Evolutionary conservation across 2,329 filamentous ascomycete genomes (phyloP), one percentile per base, ranked within the genome.

Genomic region (Didymella exigua): DNA sequence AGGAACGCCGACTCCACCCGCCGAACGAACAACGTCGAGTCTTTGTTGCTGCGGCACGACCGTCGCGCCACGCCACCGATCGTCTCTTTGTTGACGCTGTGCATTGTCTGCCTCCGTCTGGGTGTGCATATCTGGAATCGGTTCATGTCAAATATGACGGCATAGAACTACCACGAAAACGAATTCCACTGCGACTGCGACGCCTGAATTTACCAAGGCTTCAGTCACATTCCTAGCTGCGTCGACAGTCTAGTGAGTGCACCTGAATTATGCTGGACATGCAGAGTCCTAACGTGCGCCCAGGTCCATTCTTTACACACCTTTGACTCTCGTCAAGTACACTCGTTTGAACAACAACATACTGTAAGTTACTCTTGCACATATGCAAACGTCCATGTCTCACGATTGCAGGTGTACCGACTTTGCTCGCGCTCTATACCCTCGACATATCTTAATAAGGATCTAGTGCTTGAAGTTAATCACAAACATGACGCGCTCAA

Each of bases 301-400:
- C 57, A 73, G 70, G 67, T 73, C 68, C 74, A 75, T 65, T 76
- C 74, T 58, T 75, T 75, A 66, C 34, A 49, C 59, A 65, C 47
- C 46, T 66, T 75, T 75, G 73, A 74, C 63, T 60, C 65, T 75
- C 68, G 78, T 80, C 78, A 80, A 79, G 72, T 79, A 77, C 79
- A 81, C 77, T 81, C 79, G 78, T 80, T 81, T 81, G 73, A 65
- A 69, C 59, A 60, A 59, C 58, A 65, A 70, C 70, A 72, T 69
- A 78, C 73, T 71, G 71, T 74, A 65, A 40, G 71, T 66, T 21
- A 26, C 43, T 31, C n/a, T 10, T 30, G 18, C 43, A 8, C 5
- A 24, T 23, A 36, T 44, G 38, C 45, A 49, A 56, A 36, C 19
- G n/a, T 30, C 10, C 54, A 45, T 55, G 52, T 56, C 60, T 68